Evolutionary conservation across 768 basidiomycete species (phyloP), one percentile per base, ranked within the genome.

Genomic region (Fibroporia radiculosa): DNA sequence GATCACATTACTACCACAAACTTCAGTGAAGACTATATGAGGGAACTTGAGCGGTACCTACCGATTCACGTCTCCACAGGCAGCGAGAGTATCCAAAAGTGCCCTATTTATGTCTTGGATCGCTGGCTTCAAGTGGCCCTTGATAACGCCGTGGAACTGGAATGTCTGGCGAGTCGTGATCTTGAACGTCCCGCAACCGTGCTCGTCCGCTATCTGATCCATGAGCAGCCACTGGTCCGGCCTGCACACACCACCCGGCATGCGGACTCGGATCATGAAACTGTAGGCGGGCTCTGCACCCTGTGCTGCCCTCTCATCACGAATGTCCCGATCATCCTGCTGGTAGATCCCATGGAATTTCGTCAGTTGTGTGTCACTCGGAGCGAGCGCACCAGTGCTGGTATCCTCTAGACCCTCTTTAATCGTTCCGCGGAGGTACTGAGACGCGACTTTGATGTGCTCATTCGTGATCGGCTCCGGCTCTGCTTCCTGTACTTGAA

Each of bases 91-190:
- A 64, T 99, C 96, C 47, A 99, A 71, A 54, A 97, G 59, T 19
- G 75, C 82, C 40, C 81, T 74, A 67, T 99, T 99, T 63, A 98
- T 98, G 44, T 81, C 90, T 68, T 96, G 93, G 51, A 99, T 97
- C 14, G 93, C 88, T 24, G 88, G 83, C 68, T 98, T 98, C 63
- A 99, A 66, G 62, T 99, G 92, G 51, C 77, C 77, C 73, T 99
- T 99, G 71, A 99, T 91, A 55, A 99, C 89, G 45, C 96, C 96
- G 64, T 99, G 96, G 75, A 96, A 98, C 67, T 99, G 96, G 84
- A 98, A 99, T 8, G 96, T 99, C 63, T 92, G 82, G 50, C 96
- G 76, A 26, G 96, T 99, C 37, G 96, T 99, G 53, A 99, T 82
- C 73, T 99, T 99, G 70, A 98, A 86, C 4, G 93, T 91, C 36